Evolutionary conservation across 2,329 filamentous ascomycete genomes (phyloP).

Genomic region (Colletotrichum sp.): DNA sequence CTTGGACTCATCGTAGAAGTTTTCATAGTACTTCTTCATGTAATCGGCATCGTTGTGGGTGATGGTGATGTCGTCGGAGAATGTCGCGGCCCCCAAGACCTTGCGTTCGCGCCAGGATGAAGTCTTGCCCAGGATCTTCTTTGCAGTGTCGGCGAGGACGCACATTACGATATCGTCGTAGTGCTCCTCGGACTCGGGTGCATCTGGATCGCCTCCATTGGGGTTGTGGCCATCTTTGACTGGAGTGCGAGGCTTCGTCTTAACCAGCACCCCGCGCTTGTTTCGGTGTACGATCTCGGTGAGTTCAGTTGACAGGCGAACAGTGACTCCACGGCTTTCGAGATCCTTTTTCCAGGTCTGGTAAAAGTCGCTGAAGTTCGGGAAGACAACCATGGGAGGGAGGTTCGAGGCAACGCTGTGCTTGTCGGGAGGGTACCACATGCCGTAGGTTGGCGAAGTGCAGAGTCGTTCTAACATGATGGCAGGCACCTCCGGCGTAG

Average conservation of each 20-base stretch:
- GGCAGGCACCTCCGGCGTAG: slow-evolving; percentile 69
- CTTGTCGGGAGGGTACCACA: slow-evolving; percentile 57
- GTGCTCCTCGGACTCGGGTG: slow-evolving; percentile 56
- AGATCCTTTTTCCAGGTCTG: slow-evolving; percentile 60
- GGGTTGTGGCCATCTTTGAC: slow-evolving; percentile 34
- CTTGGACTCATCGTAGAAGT: slow-evolving; percentile 53
- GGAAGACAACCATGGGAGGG: slow-evolving; percentile 68
- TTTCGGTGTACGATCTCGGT: slow-evolving; percentile 54
- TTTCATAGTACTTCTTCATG: slow-evolving; percentile 71
- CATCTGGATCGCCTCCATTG: slow-evolving; percentile 47
- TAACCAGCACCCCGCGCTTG: slow-evolving; percentile 56
- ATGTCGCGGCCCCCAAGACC: slow-evolving; percentile 70
- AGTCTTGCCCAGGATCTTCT: slow-evolving; percentile 59
- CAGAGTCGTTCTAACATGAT: slow-evolving; percentile 66
- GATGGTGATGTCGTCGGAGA: slow-evolving; percentile 70
- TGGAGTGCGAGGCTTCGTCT: slow-evolving; percentile 42
- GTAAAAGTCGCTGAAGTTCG: slow-evolving; percentile 63
- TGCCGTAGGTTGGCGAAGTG: slow-evolving; percentile 54
- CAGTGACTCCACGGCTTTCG: slow-evolving; percentile 55
- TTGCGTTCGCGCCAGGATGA: slow-evolving; percentile 63
- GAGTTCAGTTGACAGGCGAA: slow-evolving; percentile 61
- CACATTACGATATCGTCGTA: slow-evolving; percentile 71
- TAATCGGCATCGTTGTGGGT: slow-evolving; percentile 69
- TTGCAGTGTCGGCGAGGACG: slow-evolving; percentile 64
- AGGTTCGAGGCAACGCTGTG: slow-evolving; percentile 55